Percentiles rank a stretch among this genome's conserved stretches.
These are phyloP conservation scores for Avicennia marina DNA, from an alignment of 257 asterid species.

Conservation along the genomic window DNA sequence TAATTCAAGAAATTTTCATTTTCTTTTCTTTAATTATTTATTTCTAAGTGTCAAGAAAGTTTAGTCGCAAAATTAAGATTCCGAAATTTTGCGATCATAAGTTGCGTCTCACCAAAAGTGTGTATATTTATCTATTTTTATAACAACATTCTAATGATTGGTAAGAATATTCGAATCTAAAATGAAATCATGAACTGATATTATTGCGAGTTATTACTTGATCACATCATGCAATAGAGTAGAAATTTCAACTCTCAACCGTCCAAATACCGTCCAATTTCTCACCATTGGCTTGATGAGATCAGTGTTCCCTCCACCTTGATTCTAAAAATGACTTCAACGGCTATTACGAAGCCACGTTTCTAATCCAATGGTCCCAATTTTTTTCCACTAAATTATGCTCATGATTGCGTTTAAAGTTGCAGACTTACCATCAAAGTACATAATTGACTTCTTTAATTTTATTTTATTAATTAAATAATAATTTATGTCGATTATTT, in stretches of 20 bases:
- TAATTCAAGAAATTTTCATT: too few species aligned
- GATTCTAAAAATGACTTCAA: conserved; percentile 18
- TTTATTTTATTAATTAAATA: too few species aligned
- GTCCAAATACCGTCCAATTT: conserved; percentile 19
- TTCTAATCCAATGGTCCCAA: not conserved
- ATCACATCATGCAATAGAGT: conserved; percentile 13
- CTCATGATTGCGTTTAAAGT: not conserved
- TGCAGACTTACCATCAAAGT: not conserved
- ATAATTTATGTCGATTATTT: not conserved
- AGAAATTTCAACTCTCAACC: conserved; percentile 17
- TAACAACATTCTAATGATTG: too few species aligned
- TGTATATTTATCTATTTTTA: too few species aligned
- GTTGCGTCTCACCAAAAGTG: too few species aligned
- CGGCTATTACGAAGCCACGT: conserved; percentile 20
- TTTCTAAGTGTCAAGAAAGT: too few species aligned
- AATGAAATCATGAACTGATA: too few species aligned
- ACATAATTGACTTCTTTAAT: conserved; percentile 19
- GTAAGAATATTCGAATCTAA: too few species aligned
- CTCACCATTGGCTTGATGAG: conserved; percentile 5
- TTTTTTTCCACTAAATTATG: conserved; percentile 3
- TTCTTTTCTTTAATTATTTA: too few species aligned
- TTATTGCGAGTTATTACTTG: not conserved
- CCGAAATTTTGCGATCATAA: too few species aligned
- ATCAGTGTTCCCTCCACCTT: not conserved
- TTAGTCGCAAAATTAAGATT: too few species aligned